These are phyloP conservation scores for Pyrenophora teres DNA, from an alignment of 2,329 filamentous ascomycete species.

Conservation along the genomic window DNA sequence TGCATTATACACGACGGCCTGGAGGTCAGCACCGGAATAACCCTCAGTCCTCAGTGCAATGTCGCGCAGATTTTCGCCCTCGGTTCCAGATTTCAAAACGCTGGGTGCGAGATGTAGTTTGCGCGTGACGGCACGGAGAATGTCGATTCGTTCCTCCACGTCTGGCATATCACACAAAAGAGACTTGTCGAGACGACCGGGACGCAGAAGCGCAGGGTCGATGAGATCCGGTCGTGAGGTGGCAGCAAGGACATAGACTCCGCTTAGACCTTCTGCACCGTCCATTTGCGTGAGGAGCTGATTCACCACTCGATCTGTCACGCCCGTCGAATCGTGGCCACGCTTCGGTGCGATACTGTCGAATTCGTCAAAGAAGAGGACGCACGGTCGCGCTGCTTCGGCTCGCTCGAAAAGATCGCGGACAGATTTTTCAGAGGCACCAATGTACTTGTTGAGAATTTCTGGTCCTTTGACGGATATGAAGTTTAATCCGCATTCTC, in stretches of 20 bases:
- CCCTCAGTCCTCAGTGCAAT: conserved; percentile 82
- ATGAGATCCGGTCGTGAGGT: conserved; percentile 94
- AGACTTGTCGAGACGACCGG: conserved; percentile 91
- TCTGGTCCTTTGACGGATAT: conserved; percentile 98
- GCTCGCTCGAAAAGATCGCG: conserved; percentile 94
- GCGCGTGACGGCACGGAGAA: conserved; percentile 79
- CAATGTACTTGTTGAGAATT: conserved; percentile 99
- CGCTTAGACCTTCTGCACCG: conserved; percentile 89
- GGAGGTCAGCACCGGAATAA: conserved; percentile 91
- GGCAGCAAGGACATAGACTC: conserved; percentile 94
- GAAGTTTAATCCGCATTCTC: conserved; percentile 97
- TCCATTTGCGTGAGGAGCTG: conserved; percentile 99
- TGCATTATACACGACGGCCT: conserved; percentile 93
- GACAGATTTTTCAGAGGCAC: conserved; percentile 94
- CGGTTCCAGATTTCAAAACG: conserved; percentile 55
- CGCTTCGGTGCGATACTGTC: conserved; percentile 97
- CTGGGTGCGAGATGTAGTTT: conserved; percentile 76
- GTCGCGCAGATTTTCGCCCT: conserved; percentile 61
- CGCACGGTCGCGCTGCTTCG: conserved; percentile 85
- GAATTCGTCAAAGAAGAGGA: conserved; percentile 98
- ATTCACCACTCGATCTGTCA: conserved; percentile 98
- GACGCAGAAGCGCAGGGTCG: conserved; percentile 87
- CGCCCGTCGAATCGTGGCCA: conserved; percentile 94
- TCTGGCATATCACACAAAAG: conserved; percentile 88
- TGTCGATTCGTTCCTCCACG: conserved; percentile 81